Percentiles rank a stretch among this genome's conserved stretches.
These are phyloP conservation scores for Capronia coronata DNA, from an alignment of 2,329 filamentous ascomycete genomes.

Conservation along the genomic window DNA sequence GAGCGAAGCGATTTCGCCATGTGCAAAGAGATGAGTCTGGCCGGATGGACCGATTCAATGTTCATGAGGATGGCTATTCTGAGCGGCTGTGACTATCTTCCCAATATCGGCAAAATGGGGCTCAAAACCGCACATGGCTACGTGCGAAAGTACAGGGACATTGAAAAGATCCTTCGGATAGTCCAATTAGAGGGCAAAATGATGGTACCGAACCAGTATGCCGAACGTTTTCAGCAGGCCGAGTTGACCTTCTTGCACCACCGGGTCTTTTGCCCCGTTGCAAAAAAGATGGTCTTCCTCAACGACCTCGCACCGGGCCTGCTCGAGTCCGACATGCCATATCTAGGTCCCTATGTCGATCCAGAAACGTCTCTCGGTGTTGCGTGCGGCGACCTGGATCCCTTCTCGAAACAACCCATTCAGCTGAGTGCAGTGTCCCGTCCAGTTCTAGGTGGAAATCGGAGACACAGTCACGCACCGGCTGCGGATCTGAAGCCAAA, in stretches of 20 bases:
- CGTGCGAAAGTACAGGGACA: constrained; percentile 80
- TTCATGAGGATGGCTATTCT: constrained; percentile 95
- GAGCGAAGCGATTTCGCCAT: constrained; percentile 82
- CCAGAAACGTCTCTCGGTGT: constrained; percentile 64
- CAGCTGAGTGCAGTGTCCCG: constrained; percentile 29
- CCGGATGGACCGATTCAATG: constrained; percentile 85
- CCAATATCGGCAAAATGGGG: constrained; percentile 75
- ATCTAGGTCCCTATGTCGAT: constrained; percentile 69
- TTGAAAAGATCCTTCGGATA: constrained; percentile 74
- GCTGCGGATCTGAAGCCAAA: constrained; percentile 52
- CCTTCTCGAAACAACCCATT: constrained; percentile 44
- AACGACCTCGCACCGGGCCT: constrained; percentile 59
- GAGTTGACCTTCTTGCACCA: constrained; percentile 92
- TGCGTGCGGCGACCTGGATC: constrained; percentile 75
- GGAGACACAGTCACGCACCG: constrained; percentile 39
- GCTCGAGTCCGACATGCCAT: constrained; percentile 65
- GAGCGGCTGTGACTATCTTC: constrained; percentile 93
- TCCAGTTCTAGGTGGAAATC: constrained; percentile 33
- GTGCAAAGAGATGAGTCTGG: constrained; percentile 78
- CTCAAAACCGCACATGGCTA: constrained; percentile 89
- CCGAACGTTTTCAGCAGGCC: constrained; percentile 74
- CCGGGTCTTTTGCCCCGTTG: constrained; percentile 79
- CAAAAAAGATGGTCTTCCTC: constrained; percentile 65
- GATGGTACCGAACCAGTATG: constrained; percentile 71
- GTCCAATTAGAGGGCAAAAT: constrained; percentile 85